Percentiles rank a stretch among this genome's conserved stretches.
phyloP scores from a whole-genome alignment of 495 filamentous ascomycete genomes.

The Annulohypoxylon nitens region DNA sequence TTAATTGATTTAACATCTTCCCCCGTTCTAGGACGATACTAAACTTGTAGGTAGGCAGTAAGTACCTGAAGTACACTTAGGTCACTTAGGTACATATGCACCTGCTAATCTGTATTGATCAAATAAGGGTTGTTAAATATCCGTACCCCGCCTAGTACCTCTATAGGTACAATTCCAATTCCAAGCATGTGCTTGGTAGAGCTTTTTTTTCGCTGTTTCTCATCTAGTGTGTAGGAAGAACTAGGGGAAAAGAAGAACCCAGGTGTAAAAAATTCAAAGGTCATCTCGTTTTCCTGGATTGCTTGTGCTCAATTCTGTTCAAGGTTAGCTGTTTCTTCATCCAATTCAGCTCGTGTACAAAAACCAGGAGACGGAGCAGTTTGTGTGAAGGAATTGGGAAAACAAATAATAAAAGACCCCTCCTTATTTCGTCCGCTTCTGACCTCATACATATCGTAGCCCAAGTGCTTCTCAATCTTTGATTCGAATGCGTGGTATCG shows the following conservation, averaged over 20 bases:
- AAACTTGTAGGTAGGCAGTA: neutral
- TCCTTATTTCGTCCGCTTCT: conserved; percentile 5
- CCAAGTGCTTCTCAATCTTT: conserved; percentile 19
- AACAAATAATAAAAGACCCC: neutral
- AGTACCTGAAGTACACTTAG: neutral
- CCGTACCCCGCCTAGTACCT: conserved; percentile 31
- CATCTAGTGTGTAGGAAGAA: neutral
- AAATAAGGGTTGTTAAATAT: conserved; percentile 16
- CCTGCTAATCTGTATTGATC: conserved; percentile 7
- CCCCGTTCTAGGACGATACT: neutral
- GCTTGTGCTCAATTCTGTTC: neutral
- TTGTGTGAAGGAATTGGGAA: neutral
- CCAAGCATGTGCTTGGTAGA: conserved; percentile 21
- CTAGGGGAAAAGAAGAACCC: neutral
- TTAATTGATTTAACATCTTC: neutral
- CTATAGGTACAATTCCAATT: conserved; percentile 12
- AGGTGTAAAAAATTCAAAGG: conserved; percentile 6
- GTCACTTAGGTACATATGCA: conserved; percentile 16
- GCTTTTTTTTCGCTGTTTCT: conserved; percentile 13
- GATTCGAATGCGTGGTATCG: conserved; percentile 26
- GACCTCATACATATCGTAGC: conserved; percentile 4
- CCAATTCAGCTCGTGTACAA: conserved; percentile 14
- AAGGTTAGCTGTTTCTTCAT: neutral
- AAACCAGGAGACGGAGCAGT: neutral
- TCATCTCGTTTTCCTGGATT: neutral